These are phyloP conservation scores for Fusarium gaditjirri DNA, from an alignment of 2,329 filamentous ascomycete species.

Conservation along the genomic window DNA sequence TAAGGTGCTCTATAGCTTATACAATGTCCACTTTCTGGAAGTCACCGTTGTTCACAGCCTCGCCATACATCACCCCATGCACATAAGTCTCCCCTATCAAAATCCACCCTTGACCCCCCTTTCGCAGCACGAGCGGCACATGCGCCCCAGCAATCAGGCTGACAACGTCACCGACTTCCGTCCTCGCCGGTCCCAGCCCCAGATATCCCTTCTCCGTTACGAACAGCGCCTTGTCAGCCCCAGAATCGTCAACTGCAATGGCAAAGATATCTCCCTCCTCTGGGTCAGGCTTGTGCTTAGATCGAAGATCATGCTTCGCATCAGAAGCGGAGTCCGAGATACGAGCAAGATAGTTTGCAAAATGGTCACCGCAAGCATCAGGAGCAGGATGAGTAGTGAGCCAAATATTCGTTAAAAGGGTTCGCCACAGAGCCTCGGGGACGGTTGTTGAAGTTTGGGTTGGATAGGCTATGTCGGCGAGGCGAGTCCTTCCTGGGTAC, in stretches of 20 bases:
- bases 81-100: slow-evolving; percentile 7
- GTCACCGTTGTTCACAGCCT: not conserved
- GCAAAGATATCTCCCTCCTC: slow-evolving; percentile 15
- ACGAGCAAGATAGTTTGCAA: not conserved
- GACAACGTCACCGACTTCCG: not conserved
- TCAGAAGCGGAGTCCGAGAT: not conserved
- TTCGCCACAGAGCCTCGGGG: not conserved
- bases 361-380: not conserved
- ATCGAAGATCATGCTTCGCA: not conserved
- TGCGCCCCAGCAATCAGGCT: slow-evolving; percentile 6
- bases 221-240: not conserved
- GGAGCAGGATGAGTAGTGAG: slow-evolving; percentile 6
- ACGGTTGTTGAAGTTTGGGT: not conserved
- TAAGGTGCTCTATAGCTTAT: not conserved
- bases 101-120: not conserved
- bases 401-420: slow-evolving; percentile 10
- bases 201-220: not conserved
- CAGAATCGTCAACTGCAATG: slow-evolving; percentile 6
- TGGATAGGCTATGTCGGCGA: not conserved
- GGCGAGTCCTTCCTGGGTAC: not conserved
- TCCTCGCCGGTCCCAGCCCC: not conserved
- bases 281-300: not conserved
- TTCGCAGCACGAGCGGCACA: not conserved
- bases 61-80: slow-evolving; percentile 1
- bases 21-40: not conserved